Base-by-base conservation (phyloP, 1,139 yeast species). In the Spathaspora sp. region DNA sequence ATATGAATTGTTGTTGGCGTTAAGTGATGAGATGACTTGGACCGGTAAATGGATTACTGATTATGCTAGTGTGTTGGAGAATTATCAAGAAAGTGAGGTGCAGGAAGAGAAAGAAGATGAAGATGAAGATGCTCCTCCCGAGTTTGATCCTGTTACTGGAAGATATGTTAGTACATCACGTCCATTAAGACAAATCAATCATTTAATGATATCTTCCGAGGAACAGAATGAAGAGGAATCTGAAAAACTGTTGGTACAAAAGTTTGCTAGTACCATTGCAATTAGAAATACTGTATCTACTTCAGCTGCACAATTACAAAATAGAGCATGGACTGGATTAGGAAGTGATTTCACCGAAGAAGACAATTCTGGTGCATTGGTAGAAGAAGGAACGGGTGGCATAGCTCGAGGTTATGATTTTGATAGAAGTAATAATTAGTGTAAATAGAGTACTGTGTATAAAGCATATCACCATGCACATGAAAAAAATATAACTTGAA, bases 11-110 rank as follows among this genome's bases (percentile, higher is more conserved):
- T 77, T 85, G 44, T 67, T 93, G 60, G 96, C 98, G 0, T 70
- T 95, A 48, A 78, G 79, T 51, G 82, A 80, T 25, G 90, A 86
- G 49, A 74, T 89, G 20, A 72, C 82, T 2, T 91, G 98, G 97
- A 84, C 93, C 0, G 98, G 98, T 0, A 78, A 86, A 56, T 93
- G 99, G 99, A 79, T 88, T 13, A 83, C 91, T 0, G 95, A 88
- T 55, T 89, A 90, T 63, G 73, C 79, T 36, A 68, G 67, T 11
- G 76, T 84, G 1, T 59, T 86, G 50, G 57, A 60, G 41, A 67
- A 65, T 3, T 55, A 62, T 13, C 66, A 59, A 3, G 60, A 55
- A 3, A 63, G 59, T 3, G 65, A 58, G 2, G 60, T 56, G 2
- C 56, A 52, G 2, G 56, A 48, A 2, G 53, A 51, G 59, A 56